These are phyloP conservation scores for Aureobasidium sp. DNA, from an alignment of 2,329 filamentous ascomycete species.

Conservation along the genomic window DNA sequence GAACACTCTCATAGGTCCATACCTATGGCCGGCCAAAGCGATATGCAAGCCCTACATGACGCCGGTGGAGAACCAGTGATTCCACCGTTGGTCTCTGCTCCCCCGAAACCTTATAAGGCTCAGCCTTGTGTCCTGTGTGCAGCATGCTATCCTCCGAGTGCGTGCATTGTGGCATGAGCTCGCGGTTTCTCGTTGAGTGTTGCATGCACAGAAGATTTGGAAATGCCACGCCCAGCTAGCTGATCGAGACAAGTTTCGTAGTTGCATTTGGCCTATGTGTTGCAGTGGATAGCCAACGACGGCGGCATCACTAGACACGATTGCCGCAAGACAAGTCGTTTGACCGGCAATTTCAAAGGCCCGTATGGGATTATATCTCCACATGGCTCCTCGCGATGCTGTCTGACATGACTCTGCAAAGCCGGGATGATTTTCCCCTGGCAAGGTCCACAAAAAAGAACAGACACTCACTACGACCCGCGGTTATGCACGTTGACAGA, in stretches of 20 bases:
- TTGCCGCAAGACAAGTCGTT: constrained; percentile 1
- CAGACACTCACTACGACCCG: constrained; percentile 10
- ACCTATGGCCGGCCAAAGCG: background rate
- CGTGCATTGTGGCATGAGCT: constrained; percentile 5
- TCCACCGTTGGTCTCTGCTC: constrained; percentile 11
- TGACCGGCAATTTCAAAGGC: background rate
- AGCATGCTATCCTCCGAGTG: background rate
- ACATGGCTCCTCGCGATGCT: background rate
- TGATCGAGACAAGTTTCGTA: background rate
- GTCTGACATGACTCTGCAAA: constrained; percentile 1
- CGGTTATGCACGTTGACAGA: constrained; percentile 6
- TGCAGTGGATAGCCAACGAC: background rate
- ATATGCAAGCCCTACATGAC: constrained; percentile 8
- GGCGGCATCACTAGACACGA: background rate
- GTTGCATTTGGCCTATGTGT: background rate
- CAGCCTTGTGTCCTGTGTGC: constrained; percentile 8
- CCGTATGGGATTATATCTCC: background rate
- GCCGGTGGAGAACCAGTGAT: background rate
- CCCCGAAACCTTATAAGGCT: constrained; percentile 12
- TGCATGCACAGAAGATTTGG: background rate
- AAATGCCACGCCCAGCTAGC: background rate
- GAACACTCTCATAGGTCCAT: background rate
- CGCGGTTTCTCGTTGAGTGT: constrained; percentile 8
- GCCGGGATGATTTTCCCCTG: background rate
- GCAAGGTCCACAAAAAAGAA: constrained; percentile 13